These are phyloP conservation scores for Gossypium herbaceum DNA, from an alignment of 345 rosid genomes.

Conservation along the genomic window DNA sequence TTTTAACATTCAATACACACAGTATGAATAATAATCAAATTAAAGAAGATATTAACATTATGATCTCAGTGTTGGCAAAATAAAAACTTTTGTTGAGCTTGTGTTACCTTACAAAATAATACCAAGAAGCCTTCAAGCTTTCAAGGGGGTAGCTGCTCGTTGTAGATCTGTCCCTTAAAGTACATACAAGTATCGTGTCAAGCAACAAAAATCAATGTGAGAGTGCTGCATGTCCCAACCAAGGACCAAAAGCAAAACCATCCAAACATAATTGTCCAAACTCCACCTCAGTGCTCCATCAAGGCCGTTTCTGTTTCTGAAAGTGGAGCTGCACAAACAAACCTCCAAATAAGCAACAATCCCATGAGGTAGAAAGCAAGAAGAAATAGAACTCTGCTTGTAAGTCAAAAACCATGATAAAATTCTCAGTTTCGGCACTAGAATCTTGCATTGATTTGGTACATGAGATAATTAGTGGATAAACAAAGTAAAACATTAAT, in stretches of 20 bases:
- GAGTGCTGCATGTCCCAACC: conserved; percentile 23
- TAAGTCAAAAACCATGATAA: neutral
- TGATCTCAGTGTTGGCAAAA: neutral
- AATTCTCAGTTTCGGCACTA: neutral
- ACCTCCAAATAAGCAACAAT: conserved; percentile 13
- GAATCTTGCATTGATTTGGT: neutral
- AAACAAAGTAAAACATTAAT: neutral
- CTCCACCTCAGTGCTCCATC: conserved; percentile 57
- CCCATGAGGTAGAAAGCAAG: neutral
- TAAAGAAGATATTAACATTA: neutral
- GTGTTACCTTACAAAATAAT: conserved; percentile 13
- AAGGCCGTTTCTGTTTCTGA: conserved; percentile 79
- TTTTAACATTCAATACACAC: neutral
- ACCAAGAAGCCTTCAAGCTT: neutral
- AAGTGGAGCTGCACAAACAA: conserved; percentile 61
- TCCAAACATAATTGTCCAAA: conserved; percentile 13
- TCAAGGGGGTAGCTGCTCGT: neutral
- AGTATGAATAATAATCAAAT: neutral
- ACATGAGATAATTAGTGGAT: neutral
- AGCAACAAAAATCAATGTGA: conserved; percentile 15
- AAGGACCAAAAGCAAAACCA: conserved; percentile 22
- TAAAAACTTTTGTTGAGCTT: neutral
- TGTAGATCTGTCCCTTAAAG: neutral
- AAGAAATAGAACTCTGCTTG: neutral
- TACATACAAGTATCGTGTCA: conserved; percentile 21